Evolutionary conservation across 164 flowering plant species (phyloP), one percentile per base, ranked within the genome.

Genomic region (Amborella trichopoda): DNA sequence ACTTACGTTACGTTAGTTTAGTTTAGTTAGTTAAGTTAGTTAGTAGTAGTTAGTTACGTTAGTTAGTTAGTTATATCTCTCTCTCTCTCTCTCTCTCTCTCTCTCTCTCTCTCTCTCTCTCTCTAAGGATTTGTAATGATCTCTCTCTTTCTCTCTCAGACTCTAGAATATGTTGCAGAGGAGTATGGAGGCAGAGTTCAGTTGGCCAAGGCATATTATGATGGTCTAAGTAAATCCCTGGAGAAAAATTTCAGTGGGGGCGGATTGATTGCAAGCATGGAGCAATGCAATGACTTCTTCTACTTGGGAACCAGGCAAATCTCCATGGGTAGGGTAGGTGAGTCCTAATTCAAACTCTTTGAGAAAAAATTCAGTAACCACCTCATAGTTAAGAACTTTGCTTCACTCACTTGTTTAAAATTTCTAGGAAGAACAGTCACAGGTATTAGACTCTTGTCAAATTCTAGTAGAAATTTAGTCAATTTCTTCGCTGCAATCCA

Each of bases 221-320:
- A 70, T n/a, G 85, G 83, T 16, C 44, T 81, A 33, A 57, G 75
- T 1, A 55, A 64, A 2, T 81, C 90, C 6, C 46, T 81, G 2
- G 10, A 16, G 13, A 81, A 72, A 67, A 75, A 81, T 56, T 74
- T 78, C 67, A 63, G 69, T n/a, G 85, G 81, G 43, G 68, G 54
- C 40, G 82, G 82, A 28, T 61, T 78, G 23, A 67, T 81, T 33
- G 56, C 90, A n/a, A 79, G 90, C 63, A 81, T 81, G 90, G 78
- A 81, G 28, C 86, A 81, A 19, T 72, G 80, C 69, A 78, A 81
- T 49, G 83, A 81, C 66, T 81, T 81, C 54, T 65, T 78, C 64
- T 69, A 67, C 53, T 81, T 81, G 13, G 83, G 79, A 16, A 78
- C 83, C 11, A 33, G 59, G 44, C 76, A 76, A 48, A 69, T 78